A percentile compares a stretch with the other conserved stretches of the same genome.
phyloP scores from a whole-genome alignment of 78 protist species.

The Anaeramoeba flamelloides region DNA sequence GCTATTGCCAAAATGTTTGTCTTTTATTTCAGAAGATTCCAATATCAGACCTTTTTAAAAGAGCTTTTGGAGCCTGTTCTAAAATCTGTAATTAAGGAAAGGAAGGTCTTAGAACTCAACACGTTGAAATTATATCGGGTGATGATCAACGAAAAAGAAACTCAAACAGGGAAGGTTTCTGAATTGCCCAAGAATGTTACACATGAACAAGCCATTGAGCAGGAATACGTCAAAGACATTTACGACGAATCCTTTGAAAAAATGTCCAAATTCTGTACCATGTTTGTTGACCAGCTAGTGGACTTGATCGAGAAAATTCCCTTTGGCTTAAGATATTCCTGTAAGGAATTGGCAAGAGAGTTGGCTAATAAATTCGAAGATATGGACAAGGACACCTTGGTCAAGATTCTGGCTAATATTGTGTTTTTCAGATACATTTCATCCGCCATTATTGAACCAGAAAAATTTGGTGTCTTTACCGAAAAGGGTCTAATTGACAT shows the following conservation, averaged over 20 bases:
- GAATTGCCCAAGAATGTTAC: constrained; percentile 31
- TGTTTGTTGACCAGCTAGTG: constrained; percentile 48
- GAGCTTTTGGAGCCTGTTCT: constrained; percentile 45
- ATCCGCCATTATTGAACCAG: not conserved
- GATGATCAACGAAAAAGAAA: constrained; percentile 48
- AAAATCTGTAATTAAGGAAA: constrained; percentile 38
- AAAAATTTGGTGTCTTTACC: not conserved
- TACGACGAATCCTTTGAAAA: constrained; percentile 37
- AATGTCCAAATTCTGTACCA: constrained; percentile 36
- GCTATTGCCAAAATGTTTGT: constrained; percentile 56
- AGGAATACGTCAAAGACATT: constrained; percentile 39
- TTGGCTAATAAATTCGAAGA: not conserved
- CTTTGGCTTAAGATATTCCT: constrained; percentile 59
- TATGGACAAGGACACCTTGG: not conserved
- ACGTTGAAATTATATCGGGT: constrained; percentile 20
- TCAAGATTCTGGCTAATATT: not conserved
- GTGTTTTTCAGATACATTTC: not conserved
- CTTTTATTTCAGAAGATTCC: constrained; percentile 39
- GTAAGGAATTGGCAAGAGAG: constrained; percentile 18
- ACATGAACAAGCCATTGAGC: constrained; percentile 45
- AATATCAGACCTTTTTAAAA: constrained; percentile 27
- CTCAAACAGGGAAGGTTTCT: constrained; percentile 45
- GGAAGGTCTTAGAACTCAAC: constrained; percentile 24
- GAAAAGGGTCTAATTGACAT: not conserved
- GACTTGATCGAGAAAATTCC: constrained; percentile 39